Evolutionary conservation across 208 protist species (phyloP).

Genomic region (Leishmania martiniquensis): DNA sequence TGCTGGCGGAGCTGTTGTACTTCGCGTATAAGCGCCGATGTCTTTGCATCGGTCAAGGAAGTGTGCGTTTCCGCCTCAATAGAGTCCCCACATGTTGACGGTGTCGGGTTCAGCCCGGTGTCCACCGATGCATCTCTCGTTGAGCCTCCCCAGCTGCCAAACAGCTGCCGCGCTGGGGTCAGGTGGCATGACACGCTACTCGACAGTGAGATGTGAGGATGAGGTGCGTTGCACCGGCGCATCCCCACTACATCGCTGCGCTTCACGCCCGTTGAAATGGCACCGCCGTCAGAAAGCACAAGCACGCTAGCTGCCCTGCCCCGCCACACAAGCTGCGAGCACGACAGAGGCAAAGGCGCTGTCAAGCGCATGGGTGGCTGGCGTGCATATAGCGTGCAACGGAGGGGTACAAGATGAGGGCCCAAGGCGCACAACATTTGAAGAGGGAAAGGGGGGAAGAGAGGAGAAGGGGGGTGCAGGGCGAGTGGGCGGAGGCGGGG

Average conservation of each 20-base stretch:
- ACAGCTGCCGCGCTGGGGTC: background rate
- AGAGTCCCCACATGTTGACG: background rate
- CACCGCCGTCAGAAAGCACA: background rate
- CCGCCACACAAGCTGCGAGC: background rate
- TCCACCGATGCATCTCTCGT: background rate
- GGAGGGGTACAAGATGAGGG: background rate
- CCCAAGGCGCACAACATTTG: background rate
- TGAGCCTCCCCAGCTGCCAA: background rate
- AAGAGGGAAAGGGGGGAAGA: background rate
- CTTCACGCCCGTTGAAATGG: background rate
- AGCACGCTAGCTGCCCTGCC: background rate
- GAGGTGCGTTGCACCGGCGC: background rate
- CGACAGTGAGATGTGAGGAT: background rate
- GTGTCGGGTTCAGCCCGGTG: background rate
- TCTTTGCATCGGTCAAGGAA: background rate
- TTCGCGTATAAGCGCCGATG: background rate
- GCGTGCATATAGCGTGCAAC: background rate
- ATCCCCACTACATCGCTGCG: background rate
- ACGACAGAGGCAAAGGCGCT: no score
- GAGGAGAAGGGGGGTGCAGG: background rate
- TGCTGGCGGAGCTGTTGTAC: constrained; percentile 21
- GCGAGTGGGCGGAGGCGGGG: background rate
- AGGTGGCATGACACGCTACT: background rate
- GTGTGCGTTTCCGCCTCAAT: background rate
- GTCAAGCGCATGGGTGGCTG: background rate